Evolutionary conservation across 305 asterid species (phyloP), one percentile per base, ranked within the genome.

Genomic region (Solanum hybrid): DNA sequence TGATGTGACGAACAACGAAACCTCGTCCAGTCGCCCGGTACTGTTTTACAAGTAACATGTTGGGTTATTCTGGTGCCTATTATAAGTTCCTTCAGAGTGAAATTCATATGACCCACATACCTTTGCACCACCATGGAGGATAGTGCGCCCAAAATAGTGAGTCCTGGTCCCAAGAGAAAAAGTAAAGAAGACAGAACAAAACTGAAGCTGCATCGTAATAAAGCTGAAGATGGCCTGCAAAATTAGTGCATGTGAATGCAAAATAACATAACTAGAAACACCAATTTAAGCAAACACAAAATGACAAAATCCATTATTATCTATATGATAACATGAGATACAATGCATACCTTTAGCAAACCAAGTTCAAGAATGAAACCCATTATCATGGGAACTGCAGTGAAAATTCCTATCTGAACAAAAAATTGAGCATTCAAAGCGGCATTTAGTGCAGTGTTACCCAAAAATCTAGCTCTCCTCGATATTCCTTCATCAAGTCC

Each of bases 51-150:
- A 9, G 51, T 24, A 87, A 15, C 69, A 35, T 32, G 31, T n/a
- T 24, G 29, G 86, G 45, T 71, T 36, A 87, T 72, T 71, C 37
- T n/a, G 45, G 31, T 88, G 37, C 78, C 86, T 24, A 77, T 32
- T 80, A 88, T 34, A 77, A 15, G 10, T 76, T 42, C 77, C 72
- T 51, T 76, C 31, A 45, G 45, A 31, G 27, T 76, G 66, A 45
- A 13, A 88, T 78, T 42, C 31, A 78, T 29, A 64, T 80, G n/a
- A 60, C 51, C 81, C 24, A 86, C 90, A 91, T 93, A 97, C 99
- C 98, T 98, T 96, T 88, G 99, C 99, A 87, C 99, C 99, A 90
- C 99, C 99, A 88, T 98, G 99, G 91, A 98, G 99, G 91, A 98
- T 93, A 81, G 99, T 98, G 51, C 98, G 99, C 88, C 99, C 99